A percentile compares a stretch with the other conserved stretches of the same genome.
phyloP scores from a whole-genome alignment of 192 early-diverging fungal genomes.

The Phycomyces blakesleeanus region DNA sequence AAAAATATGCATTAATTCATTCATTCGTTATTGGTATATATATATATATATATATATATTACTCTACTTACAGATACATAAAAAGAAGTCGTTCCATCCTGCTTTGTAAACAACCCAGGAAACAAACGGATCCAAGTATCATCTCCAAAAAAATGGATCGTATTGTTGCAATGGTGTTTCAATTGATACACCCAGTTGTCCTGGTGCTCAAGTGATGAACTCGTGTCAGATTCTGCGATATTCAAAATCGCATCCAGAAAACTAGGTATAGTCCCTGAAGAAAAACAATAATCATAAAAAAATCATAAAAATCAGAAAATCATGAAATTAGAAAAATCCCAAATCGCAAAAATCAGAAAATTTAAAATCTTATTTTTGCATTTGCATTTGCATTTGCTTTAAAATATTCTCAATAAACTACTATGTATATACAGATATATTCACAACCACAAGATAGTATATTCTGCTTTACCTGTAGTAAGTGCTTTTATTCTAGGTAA shows the following conservation, averaged over 20 bases:
- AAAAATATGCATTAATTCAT: slow-evolving; percentile 43
- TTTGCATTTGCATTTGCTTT: no score
- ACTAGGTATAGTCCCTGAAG: slow-evolving; percentile 64
- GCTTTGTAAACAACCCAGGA: slow-evolving; percentile 57
- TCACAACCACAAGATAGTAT: no score
- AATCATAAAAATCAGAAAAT: no score
- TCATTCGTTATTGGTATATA: no score
- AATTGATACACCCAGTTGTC: slow-evolving; percentile 76
- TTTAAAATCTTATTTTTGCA: no score
- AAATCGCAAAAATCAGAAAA: no score
- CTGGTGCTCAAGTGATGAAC: slow-evolving; percentile 50
- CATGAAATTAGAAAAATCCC: no score
- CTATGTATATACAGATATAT: not conserved
- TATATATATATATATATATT: slow-evolving; percentile 30
- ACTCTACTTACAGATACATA: slow-evolving; percentile 70
- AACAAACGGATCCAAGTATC: slow-evolving; percentile 94
- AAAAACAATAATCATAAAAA: no score
- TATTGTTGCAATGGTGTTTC: slow-evolving; percentile 43
- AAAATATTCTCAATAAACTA: no score
- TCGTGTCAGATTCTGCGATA: slow-evolving; percentile 74
- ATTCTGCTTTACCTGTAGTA: slow-evolving; percentile 57
- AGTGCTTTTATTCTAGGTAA: slow-evolving; percentile 79
- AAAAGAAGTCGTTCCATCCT: slow-evolving; percentile 64
- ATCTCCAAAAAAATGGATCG: slow-evolving; percentile 84
- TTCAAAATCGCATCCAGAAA: slow-evolving; percentile 80